A percentile compares a stretch with the other conserved stretches of the same genome.
Evolutionary conservation across 176 grass and related monocot genomes (phyloP).

Genomic region (Avena insularis): DNA sequence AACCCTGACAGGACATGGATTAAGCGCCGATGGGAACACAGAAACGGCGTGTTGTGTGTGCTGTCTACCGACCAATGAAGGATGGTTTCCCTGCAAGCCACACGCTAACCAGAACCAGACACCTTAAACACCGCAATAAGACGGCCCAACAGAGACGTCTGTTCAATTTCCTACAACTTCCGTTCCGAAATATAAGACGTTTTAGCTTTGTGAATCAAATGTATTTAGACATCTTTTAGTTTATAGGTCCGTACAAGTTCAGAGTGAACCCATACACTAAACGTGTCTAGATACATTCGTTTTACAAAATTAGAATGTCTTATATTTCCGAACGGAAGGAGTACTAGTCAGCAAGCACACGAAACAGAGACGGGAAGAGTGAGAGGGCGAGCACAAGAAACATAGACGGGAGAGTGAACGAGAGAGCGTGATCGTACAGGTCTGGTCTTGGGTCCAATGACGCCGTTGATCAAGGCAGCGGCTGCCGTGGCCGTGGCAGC

Average conservation of each 20-base stretch:
- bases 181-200: too few species aligned
- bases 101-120: conserved; percentile 17
- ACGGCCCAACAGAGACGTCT: not conserved
- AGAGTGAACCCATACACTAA: too few species aligned
- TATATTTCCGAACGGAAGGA: too few species aligned
- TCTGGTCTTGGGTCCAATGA: conserved; percentile 58
- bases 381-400: not conserved
- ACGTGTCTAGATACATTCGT: too few species aligned
- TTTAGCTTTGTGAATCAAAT: too few species aligned
- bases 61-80: not conserved
- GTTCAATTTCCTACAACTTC: not conserved
- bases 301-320: too few species aligned
- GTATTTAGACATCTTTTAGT: too few species aligned
- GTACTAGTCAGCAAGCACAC: not conserved
- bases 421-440: conserved; percentile 28
- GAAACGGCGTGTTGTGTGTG: not conserved
- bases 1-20: not conserved
- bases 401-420: not conserved
- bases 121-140: not conserved
- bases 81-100: not conserved
- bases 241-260: too few species aligned
- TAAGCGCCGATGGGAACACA: not conserved
- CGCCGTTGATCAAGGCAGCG: conserved; percentile 49
- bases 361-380: not conserved
- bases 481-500: not conserved